Conservation (phyloP, 2,329 filamentous ascomycete species). For the Sporothrix dimorphospora region DNA sequence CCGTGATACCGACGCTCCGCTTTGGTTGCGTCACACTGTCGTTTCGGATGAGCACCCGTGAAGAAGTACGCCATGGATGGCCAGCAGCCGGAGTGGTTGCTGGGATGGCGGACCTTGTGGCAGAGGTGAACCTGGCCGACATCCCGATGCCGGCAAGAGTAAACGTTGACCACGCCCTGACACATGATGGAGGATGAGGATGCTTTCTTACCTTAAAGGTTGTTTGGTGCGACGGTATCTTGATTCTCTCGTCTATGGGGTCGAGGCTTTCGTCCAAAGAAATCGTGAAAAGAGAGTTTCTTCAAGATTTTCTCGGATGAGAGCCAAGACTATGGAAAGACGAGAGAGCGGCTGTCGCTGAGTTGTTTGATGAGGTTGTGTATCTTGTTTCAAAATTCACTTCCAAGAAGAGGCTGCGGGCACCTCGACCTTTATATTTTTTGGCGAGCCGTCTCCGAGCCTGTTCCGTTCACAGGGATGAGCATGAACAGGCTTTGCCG, state of each 20-base stretch:
- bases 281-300: background rate
- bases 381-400: background rate
- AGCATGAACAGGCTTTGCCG: background rate
- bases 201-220: background rate
- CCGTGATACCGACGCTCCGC: background rate
- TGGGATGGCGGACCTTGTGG: background rate
- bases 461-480: background rate
- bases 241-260: background rate
- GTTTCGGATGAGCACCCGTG: background rate
- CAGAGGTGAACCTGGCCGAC: slow-evolving; percentile 11
- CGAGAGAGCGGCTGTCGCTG: background rate
- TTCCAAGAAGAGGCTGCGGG: background rate
- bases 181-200: slow-evolving; percentile 24
- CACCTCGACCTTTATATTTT: background rate
- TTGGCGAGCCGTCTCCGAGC: background rate
- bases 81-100: slow-evolving; percentile 16
- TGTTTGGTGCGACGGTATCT: background rate
- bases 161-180: slow-evolving; percentile 21
- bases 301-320: background rate
- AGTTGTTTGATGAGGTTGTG: background rate
- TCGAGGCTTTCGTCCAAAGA: background rate
- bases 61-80: slow-evolving; percentile 5
- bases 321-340: background rate
- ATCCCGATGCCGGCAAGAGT: slow-evolving; percentile 27
- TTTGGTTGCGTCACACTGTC: slow-evolving; percentile 6